Evolutionary conservation across 164 flowering plant species (phyloP).

Genomic region (Annona squamosa): DNA sequence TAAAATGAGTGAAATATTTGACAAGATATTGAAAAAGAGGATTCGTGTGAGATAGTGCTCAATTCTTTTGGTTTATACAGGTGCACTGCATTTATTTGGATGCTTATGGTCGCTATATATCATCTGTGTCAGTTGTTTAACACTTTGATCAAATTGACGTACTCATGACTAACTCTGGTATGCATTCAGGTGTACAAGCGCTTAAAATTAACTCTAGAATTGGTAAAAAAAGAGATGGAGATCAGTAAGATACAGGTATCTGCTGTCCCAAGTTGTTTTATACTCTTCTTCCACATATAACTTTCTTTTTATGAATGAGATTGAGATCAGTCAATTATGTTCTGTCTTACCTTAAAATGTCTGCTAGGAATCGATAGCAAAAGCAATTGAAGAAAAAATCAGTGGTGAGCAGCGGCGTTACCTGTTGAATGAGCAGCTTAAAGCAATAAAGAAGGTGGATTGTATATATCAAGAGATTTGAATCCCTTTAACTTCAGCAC

Average conservation of each 20-base stretch:
- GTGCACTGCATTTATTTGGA: background rate
- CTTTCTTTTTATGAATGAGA: constrained; percentile 3
- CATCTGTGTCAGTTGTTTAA: background rate
- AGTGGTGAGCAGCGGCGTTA: constrained; percentile 96
- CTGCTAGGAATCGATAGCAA: constrained; percentile 85
- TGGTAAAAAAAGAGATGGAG: constrained; percentile 95
- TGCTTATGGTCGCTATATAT: too few species aligned
- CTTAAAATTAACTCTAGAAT: constrained; percentile 69
- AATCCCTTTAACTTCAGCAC: background rate
- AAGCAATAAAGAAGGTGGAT: constrained; percentile 90
- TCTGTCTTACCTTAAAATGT: background rate
- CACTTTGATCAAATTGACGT: background rate
- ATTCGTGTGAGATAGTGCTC: background rate
- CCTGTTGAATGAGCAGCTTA: constrained; percentile 91
- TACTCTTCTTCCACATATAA: background rate
- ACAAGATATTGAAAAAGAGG: background rate
- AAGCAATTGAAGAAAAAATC: constrained; percentile 96
- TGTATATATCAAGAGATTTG: background rate
- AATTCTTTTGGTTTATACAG: background rate
- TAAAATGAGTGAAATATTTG: background rate
- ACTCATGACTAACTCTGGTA: background rate
- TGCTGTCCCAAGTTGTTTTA: constrained; percentile 4
- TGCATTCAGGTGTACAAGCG: constrained; percentile 71
- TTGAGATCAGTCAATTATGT: background rate
- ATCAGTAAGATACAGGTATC: constrained; percentile 93